Evolutionary conservation across 257 asterid species (phyloP), one percentile per base, ranked within the genome.

Genomic region (Rhazya stricta): DNA sequence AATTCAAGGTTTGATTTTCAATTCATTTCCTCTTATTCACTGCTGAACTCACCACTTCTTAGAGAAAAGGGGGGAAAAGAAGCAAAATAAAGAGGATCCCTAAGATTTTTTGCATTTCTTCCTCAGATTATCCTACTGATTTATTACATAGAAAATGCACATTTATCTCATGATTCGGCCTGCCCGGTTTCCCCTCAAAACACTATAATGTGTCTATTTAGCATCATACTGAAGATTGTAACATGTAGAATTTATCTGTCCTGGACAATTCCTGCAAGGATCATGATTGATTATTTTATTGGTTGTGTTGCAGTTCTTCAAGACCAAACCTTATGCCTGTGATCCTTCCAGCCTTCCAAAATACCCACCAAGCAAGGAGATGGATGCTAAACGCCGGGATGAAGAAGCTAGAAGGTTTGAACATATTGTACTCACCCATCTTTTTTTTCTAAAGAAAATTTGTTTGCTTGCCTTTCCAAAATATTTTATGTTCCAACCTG

Each of bases 331-430:
- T 65, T 86, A 85, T 74, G 96, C 92, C 57, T 90, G 96, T 74
- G 94, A 92, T 46, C 96, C 96, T 79, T 89, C 95, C 79, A 89
- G 88, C 85, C 97, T 92, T 76, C 97, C 97, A 18, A 90, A 89
- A 80, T 90, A 92, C 85, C 96, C 97, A 46, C 97, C 97, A 1
- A 92, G 96, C 81, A 92, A 92, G 83, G 97, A 92, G 88, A 90
- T 92, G 90, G 97, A 92, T 82, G 97, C 93, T 66, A 92, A 92
- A 81, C 89, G 91, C 19, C 92, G 96, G 32, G 96, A 89, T 72
- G 97, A 92, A 85, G 96, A 92, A 85, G 88, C 96, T 79, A 82
- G 97, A 86, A 92, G 97, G 97, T 92, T 19, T 80, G 69, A n/a
- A 32, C 62, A 57, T 76, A 63, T 27, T 77, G 46, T 60, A 71